Conservation (phyloP, 768 basidiomycete species). For the Auricularia heimuer region DNA sequence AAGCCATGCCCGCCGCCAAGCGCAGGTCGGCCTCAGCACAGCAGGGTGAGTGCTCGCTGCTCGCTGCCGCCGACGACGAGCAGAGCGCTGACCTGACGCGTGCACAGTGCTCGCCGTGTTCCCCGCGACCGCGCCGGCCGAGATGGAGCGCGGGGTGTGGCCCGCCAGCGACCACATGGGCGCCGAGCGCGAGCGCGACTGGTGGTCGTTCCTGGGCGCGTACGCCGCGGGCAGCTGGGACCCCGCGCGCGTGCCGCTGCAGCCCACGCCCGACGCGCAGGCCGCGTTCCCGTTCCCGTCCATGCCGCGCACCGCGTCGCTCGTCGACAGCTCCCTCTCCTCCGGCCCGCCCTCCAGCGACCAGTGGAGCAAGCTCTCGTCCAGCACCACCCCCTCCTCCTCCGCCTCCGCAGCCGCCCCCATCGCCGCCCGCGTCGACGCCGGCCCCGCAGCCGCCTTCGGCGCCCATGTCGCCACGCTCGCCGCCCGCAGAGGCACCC, state of each 20-base stretch:
- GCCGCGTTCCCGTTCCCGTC: slow-evolving; percentile 17
- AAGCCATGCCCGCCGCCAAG: too few relatives aligned
- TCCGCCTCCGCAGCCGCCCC: slow-evolving; percentile 17
- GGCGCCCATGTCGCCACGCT: not conserved
- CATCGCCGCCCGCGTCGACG: not conserved
- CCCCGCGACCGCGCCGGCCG: not conserved
- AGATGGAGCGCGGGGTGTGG: not conserved
- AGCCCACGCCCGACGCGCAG: slow-evolving; percentile 29
- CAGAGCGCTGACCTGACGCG: not conserved
- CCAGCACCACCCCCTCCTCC: slow-evolving; percentile 33
- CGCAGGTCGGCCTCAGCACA: too few relatives aligned
- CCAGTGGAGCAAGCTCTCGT: slow-evolving; percentile 37
- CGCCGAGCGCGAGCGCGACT: slow-evolving; percentile 32
- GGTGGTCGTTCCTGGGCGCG: slow-evolving; percentile 67
- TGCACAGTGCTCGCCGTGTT: not conserved
- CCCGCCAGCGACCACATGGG: not conserved
- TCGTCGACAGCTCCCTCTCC: slow-evolving; percentile 8
- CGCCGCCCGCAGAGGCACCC: not conserved
- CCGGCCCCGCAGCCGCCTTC: not conserved
- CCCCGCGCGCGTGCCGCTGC: slow-evolving; percentile 57
- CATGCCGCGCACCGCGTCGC: slow-evolving; percentile 14
- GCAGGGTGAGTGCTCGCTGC: too few relatives aligned
- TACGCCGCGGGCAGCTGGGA: slow-evolving; percentile 76
- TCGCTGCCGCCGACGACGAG: too few relatives aligned
- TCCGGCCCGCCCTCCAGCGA: slow-evolving; percentile 14